Evolutionary conservation across 2,329 filamentous ascomycete species (phyloP), one percentile per base, ranked within the genome.

Genomic region (Talaromyces atroroseus): DNA sequence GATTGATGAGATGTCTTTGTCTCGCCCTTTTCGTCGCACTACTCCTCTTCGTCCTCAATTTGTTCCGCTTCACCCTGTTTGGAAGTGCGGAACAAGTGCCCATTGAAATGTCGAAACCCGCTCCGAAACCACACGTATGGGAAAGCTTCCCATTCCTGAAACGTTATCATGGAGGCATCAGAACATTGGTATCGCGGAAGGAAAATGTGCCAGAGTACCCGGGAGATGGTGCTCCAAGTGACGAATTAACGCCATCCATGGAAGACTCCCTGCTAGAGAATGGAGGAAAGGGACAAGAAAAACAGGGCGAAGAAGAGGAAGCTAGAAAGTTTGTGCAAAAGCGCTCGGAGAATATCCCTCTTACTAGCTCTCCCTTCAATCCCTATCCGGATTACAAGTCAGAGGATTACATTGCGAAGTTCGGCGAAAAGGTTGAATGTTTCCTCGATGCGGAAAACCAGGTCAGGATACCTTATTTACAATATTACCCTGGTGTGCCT

Each of bases 101-200:
- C 2, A 62, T 69, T 23, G 69, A 70, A 57, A 67, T 87, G 26
- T 80, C 82, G 16, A 84, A 84, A 61, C 80, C 80, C 12, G 79
- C 83, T 0, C 72, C 82, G 0, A 82, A 84, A 20, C 88, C 89
- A 12, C 83, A 85, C 0, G 61, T 64, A n/a, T 97, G 92, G 91
- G 89, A 95, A 69, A 82, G 81, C 10, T 97, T 95, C 68, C 84
- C 85, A 0, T 95, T 96, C 66, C 72, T 99, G 59, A 87, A 86
- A 59, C 82, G 92, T 60, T 99, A 96, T 69, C 94, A 96, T 69
- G 92, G 91, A 14, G 94, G 94, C 0, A 80, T 99, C 58, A 81
- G 86, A 61, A 87, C 82, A 0, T 68, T 99, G 59, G 82, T 89
- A 0, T 73, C 83, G 0, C 75, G 84, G 24, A 71, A 79, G 14